Evolutionary conservation across 2,329 filamentous ascomycete genomes (phyloP).

Genomic region (Aureobasidium sp.): DNA sequence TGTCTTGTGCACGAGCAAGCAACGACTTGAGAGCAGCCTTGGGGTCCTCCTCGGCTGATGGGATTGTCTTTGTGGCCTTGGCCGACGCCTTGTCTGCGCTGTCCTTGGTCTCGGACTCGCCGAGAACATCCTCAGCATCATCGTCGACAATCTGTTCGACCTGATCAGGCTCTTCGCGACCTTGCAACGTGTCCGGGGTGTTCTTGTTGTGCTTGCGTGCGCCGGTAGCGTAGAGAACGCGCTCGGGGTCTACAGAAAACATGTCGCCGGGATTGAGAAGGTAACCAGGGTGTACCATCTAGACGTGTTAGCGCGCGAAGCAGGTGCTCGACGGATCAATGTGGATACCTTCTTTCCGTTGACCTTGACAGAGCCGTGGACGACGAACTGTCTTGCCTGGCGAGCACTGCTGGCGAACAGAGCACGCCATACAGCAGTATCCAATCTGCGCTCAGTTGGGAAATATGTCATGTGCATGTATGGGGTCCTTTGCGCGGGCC

Average conservation of each 20-base stretch:
- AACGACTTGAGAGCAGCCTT: constrained; percentile 45
- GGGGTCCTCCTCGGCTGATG: constrained; percentile 32
- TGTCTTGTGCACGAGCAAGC: constrained; percentile 48
- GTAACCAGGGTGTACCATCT: constrained; percentile 92
- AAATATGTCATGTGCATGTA: constrained; percentile 97
- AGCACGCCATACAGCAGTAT: constrained; percentile 89
- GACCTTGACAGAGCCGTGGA: constrained; percentile 88
- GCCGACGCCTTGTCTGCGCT: constrained; percentile 20
- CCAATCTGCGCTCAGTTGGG: constrained; percentile 79
- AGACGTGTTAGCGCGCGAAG: constrained; percentile 11
- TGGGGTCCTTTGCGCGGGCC: constrained; percentile 50
- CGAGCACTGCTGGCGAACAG: constrained; percentile 88
- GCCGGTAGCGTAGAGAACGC: constrained; percentile 82
- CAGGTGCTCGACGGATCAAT: background rate
- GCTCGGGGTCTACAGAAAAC: constrained; percentile 88
- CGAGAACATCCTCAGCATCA: constrained; percentile 7
- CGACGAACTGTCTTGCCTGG: constrained; percentile 88
- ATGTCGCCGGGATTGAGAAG: constrained; percentile 94
- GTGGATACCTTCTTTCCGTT: constrained; percentile 79
- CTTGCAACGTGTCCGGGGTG: constrained; percentile 15
- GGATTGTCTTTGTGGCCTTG: constrained; percentile 25
- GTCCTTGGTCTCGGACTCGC: constrained; percentile 18
- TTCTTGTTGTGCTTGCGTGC: constrained; percentile 37
- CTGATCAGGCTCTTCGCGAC: constrained; percentile 15
- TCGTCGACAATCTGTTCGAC: constrained; percentile 9